Conservation (phyloP, 2,329 filamentous ascomycete species). For the Cladosporium halotolerans region DNA sequence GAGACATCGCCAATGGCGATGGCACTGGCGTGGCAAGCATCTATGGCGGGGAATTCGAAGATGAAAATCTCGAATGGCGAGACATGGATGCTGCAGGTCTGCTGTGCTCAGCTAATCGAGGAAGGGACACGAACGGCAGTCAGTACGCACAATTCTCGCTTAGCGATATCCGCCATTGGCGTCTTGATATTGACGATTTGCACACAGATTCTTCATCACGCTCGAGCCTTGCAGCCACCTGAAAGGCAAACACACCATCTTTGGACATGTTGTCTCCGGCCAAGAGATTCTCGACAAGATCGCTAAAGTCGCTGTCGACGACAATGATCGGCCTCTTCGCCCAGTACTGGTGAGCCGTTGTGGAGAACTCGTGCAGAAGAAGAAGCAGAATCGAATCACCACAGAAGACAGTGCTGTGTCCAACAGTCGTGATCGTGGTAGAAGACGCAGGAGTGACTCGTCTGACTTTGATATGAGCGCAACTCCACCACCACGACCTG, state of each 20-base stretch:
- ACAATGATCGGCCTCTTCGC: slow-evolving; percentile 31
- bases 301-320: slow-evolving; percentile 33
- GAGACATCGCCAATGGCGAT: slow-evolving; percentile 36
- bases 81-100: slow-evolving; percentile 35
- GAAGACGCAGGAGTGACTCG: slow-evolving; percentile 24
- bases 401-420: slow-evolving; percentile 2
- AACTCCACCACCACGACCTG: slow-evolving; percentile 19
- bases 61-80: slow-evolving; percentile 38
- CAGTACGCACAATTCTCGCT: slow-evolving; percentile 11
- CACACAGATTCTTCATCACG: slow-evolving; percentile 37
- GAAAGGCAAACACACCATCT: slow-evolving; percentile 38
- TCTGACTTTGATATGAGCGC: slow-evolving; percentile 25
- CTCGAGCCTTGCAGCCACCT: slow-evolving; percentile 34
- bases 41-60: slow-evolving; percentile 36
- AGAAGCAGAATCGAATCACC: slow-evolving; percentile 15
- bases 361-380: slow-evolving; percentile 34
- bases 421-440: slow-evolving; percentile 20
- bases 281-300: slow-evolving; percentile 31
- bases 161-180: neutral
- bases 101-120: slow-evolving; percentile 38
- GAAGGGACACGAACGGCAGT: slow-evolving; percentile 34
- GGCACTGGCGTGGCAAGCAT: slow-evolving; percentile 37
- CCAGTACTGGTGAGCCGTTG: slow-evolving; percentile 33
- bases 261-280: slow-evolving; percentile 34
- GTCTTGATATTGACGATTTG: neutral